Base-by-base conservation (phyloP, 441 rosid genomes). In the Populus tomentosa region DNA sequence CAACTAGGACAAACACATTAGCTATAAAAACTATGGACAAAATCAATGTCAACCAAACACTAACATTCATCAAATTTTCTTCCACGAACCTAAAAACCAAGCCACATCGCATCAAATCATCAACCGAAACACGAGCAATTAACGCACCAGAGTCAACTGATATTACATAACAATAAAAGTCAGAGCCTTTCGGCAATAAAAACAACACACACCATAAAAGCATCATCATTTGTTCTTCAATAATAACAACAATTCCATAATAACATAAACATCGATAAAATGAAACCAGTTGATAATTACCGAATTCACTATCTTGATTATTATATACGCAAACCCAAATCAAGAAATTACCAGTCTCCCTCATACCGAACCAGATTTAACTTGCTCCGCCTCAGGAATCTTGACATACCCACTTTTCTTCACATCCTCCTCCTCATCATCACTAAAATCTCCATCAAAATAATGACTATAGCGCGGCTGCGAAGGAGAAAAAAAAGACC, bases 401-500 rank as follows among this genome's bases (percentile, higher is more conserved):
- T 88, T 90, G 50, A 87, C 87, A 66, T 87, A 87, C 11, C 89
- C 89, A 77, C 80, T 68, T 75, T 85, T 87, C 85, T 87, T 83
- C n/a, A 5, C 70, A 59, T 69, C 85, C 7, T 76, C 81, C 0
- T 69, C 76, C 46, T 70, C 72, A 0, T 62, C 74, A 5, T 62
- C 80, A 14, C 67, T 78, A 50, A 70, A 78, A 3, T 75, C 79
- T 4, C 42, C 70, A 11, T 42, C 81, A 38, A 70, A 62, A 62
- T 62, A 69, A 42, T 84, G 83, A 56, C 62, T 77, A 16, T 40
- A 61, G 0, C 61, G 77, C 36, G 73, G 50, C 21, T 65, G 72
- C 5, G 68, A 71, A 69, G 83, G 80, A 46, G 91, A 77, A 71
- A 92, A 89, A 24, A 95, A 81, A 40, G 91, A 89, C 99, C 99